These are phyloP conservation scores for Corniculantispora saksenae DNA, from an alignment of 2,329 filamentous ascomycete species.

Conservation along the genomic window DNA sequence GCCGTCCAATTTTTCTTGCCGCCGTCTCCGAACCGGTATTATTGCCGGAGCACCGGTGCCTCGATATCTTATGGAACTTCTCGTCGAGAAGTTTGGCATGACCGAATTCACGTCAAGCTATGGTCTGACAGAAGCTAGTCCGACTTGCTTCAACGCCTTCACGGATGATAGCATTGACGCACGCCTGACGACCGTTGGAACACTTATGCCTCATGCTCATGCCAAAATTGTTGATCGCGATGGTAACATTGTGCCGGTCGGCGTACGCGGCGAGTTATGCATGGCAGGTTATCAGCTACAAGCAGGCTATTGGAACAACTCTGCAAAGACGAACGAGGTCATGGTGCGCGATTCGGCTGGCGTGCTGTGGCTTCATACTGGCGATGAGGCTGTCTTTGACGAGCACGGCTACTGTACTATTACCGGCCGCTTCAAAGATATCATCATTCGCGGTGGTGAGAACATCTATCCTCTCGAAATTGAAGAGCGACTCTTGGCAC, in stretches of 20 bases:
- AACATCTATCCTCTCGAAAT: constrained; percentile 76
- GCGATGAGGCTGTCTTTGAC: constrained; percentile 70
- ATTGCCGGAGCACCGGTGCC: constrained; percentile 79
- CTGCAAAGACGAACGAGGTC: constrained; percentile 67
- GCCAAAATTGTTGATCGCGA: constrained; percentile 76
- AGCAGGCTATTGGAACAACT: constrained; percentile 68
- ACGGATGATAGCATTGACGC: constrained; percentile 69
- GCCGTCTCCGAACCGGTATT: constrained; percentile 70
- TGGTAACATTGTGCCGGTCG: constrained; percentile 66
- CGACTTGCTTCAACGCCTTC: constrained; percentile 79
- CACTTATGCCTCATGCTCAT: constrained; percentile 71
- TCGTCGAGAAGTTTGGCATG: constrained; percentile 74
- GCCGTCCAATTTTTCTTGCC: constrained; percentile 44
- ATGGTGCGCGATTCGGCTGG: constrained; percentile 56
- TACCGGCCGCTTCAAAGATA: constrained; percentile 77
- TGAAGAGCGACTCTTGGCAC: constrained; percentile 68
- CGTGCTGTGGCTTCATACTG: constrained; percentile 64
- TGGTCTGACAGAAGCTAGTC: constrained; percentile 75
- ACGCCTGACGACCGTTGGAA: constrained; percentile 72
- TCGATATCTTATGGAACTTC: constrained; percentile 70
- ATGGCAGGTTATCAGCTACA: constrained; percentile 78
- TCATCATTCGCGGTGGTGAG: constrained; percentile 75
- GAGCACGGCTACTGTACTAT: constrained; percentile 70
- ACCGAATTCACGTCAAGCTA: constrained; percentile 71
- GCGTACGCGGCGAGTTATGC: constrained; percentile 71